Evolutionary conservation across 306 rosid species (phyloP), one percentile per base, ranked within the genome.

Genomic region (Cercis canadensis): DNA sequence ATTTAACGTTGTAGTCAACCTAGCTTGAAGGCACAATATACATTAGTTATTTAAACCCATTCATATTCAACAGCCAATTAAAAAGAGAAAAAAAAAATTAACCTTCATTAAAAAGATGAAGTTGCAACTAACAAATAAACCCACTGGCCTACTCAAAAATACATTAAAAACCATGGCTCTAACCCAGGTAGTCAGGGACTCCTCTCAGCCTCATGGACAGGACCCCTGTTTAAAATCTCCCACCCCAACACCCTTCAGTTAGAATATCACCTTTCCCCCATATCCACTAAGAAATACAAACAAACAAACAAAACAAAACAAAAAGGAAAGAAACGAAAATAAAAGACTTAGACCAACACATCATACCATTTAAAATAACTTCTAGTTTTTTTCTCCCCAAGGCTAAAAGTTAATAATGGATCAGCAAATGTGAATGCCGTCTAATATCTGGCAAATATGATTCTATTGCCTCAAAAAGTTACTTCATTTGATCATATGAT

Each of bases 1-100:
- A 74, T 90, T 90, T 41, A 87, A 51, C 11, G 96, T 87, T 15
- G 97, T 87, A 75, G 83, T 74, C 91, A 91, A 67, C 87, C 98
- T 93, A 88, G 68, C 47, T 74, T 43, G 79, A 74, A 39, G 68
- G 70, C 51, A 80, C 40, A 57, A 52, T 12, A 24, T 33, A 57
- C 34, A 57, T 65, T 18, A 65, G 63, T 52, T 52, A 57, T 51
- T 51, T 32, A 51, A 33, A 55, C 47, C 3, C 62, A 72, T 36
- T 67, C 44, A 68, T 32, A 6, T 51, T 36, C 50, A 46, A 70
- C 15, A 56, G 40, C 18, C 43, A 46, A 18, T 54, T 0, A n/a
- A 21, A 6, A 54, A 54, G 19, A 12, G 6, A 47, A 9, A 47
- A 47, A 47, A 13, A 0, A 47, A 5, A 4, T 5, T 47, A 47